Conservation (phyloP, 1,284 basidiomycete genomes). For the Moesziomyces aphidis region DNA sequence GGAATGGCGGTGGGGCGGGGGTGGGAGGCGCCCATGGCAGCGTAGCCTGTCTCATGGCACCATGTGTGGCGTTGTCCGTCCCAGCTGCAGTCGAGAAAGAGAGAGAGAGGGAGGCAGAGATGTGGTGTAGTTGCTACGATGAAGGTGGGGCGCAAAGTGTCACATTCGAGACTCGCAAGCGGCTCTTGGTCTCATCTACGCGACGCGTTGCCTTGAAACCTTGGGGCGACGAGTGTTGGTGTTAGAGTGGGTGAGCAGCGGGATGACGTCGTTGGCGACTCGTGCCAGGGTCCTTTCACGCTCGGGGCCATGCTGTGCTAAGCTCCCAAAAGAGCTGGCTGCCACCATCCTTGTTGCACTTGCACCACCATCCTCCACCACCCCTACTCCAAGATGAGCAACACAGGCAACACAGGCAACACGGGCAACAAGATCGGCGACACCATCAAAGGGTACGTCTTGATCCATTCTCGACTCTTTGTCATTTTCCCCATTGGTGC, state of each 20-base stretch:
- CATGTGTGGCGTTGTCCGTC: slow-evolving; percentile 9
- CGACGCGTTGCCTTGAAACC: neutral
- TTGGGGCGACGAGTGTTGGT: neutral
- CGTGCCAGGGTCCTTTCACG: too few relatives aligned
- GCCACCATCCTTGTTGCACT: neutral
- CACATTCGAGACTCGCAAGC: neutral
- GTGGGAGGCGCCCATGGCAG: slow-evolving; percentile 30
- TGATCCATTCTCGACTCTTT: slow-evolving; percentile 7
- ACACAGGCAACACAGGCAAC: slow-evolving; percentile 4
- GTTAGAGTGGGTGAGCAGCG: neutral
- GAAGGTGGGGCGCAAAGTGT: neutral
- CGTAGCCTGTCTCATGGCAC: slow-evolving; percentile 39
- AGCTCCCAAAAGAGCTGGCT: too few relatives aligned
- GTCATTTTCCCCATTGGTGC: neutral
- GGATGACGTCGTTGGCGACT: neutral
- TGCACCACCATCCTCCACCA: neutral
- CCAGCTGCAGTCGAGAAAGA: too few relatives aligned
- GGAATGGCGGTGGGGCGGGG: too few relatives aligned
- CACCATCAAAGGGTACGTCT: slow-evolving; percentile 51
- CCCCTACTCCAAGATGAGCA: neutral
- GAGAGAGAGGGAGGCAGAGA: neutral
- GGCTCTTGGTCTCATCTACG: neutral
- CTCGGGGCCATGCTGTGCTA: too few relatives aligned
- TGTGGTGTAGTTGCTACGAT: too few relatives aligned
- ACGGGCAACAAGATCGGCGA: slow-evolving; percentile 47